Conservation (phyloP, 805 yeast genomes). For the Candida mattraensis region DNA sequence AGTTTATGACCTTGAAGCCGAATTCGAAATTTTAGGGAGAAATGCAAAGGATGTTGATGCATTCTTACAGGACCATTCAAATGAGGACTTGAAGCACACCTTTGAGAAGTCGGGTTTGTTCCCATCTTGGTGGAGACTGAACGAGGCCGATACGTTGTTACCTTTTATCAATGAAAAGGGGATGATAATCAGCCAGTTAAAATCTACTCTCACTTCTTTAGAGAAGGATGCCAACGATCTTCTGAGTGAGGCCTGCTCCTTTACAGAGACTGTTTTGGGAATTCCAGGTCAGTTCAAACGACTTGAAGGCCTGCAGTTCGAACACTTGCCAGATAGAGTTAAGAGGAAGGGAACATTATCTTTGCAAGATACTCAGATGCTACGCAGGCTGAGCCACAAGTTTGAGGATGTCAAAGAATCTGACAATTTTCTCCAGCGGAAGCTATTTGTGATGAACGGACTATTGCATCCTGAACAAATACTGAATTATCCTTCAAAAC, state of each 20-base stretch:
- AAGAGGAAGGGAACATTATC: too few species aligned
- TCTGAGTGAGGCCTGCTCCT: too few species aligned
- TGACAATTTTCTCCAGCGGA: conserved; percentile 24
- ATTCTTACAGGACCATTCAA: conserved; percentile 28
- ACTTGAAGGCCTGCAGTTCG: too few species aligned
- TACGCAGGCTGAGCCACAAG: conserved; percentile 19
- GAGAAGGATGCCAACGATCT: not conserved
- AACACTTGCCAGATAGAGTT: too few species aligned
- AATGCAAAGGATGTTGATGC: conserved; percentile 22
- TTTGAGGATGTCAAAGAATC: conserved; percentile 9
- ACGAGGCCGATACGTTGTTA: conserved; percentile 26
- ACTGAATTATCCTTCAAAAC: conserved; percentile 24
- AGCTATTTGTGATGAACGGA: conserved; percentile 29
- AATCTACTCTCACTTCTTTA: not conserved
- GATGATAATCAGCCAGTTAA: not conserved
- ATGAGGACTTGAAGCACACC: conserved; percentile 22
- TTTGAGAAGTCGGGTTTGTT: conserved; percentile 20
- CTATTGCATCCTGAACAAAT: conserved; percentile 31
- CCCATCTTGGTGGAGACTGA: conserved; percentile 32
- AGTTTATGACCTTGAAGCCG: conserved; percentile 31
- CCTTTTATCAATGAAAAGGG: conserved; percentile 9
- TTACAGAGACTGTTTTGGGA: too few species aligned
- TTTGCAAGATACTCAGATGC: conserved; percentile 17
- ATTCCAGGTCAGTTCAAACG: too few species aligned
- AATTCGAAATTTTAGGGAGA: conserved; percentile 24